Evolutionary conservation across 1,284 basidiomycete genomes (phyloP), one percentile per base, ranked within the genome.

Genomic region (Takashimella koratensis): DNA sequence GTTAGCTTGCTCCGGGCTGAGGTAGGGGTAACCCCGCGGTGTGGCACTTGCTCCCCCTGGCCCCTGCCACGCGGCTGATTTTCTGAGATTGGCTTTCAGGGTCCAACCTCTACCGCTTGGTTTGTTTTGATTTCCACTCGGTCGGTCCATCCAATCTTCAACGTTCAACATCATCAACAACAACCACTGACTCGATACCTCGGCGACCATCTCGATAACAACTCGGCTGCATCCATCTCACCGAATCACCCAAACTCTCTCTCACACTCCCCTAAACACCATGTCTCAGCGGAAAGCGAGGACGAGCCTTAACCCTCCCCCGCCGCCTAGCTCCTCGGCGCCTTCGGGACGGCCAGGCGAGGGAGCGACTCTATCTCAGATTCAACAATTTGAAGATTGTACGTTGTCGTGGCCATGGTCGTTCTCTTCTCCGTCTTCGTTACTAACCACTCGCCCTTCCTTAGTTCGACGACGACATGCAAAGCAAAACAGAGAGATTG

Each of bases 401-500:
- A 40, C 21, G 54, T 52, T 12, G 0, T 19, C 20, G 6, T 5
- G 30, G 16, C 30, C 30, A n/a, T 27, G 13, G 27, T 5, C 21
- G 26, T 41, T 27, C 11, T 22, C 26, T 30, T 5, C 25, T 30
- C 11, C 16, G 16, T 41, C 16, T 36, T 23, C 22, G 21, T 19
- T 19, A 43, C 41, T 30, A 10, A 43, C 12, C 3, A 12, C 4
- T 11, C 22, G 13, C 19, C 53, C 51, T 22, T 47, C 47, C 2
- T 5, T 45, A 60, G 58, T 57, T 40, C 58, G 58, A 5, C 43
- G 55, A 19, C 41, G 54, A n/a, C 58, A 60, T 27, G 45, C 44
- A 2, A 26, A 47, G 2, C 58, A 60, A 51, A 60, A 60, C 48
- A 44, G 50, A 16, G 55, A 60, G 24, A 57, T 60, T 22, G 57